phyloP scores from a whole-genome alignment of 208 protist genomes.

The Porcisia hertigi region DNA sequence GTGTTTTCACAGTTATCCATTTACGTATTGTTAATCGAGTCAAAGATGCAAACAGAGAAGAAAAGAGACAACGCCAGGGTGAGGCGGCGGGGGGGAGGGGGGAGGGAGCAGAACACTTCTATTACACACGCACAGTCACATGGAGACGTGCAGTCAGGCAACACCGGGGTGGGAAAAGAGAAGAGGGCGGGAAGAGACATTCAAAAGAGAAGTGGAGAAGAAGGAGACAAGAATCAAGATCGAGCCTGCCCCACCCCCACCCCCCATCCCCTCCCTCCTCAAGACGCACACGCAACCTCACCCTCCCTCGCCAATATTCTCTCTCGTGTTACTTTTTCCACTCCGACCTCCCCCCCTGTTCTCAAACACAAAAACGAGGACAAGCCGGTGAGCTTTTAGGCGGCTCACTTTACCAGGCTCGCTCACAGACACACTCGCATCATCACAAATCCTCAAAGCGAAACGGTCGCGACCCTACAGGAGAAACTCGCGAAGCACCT shows the following conservation, averaged over 20 bases:
- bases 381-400: too few species aligned
- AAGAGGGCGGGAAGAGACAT: conserved; percentile 12
- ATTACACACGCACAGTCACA: background rate
- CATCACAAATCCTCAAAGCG: too few species aligned
- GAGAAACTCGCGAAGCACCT: too few species aligned
- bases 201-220: conserved; percentile 7
- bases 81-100: background rate
- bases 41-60: background rate
- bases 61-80: too few species aligned
- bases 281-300: background rate
- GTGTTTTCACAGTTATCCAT: background rate
- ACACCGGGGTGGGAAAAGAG: background rate
- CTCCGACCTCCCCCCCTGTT: background rate
- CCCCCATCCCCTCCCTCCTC: background rate
- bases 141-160: background rate
- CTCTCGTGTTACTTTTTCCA: background rate
- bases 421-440: too few species aligned
- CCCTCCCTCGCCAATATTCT: background rate
- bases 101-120: too few species aligned
- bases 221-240: background rate
- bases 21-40: background rate
- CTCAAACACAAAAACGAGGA: background rate
- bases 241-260: too few species aligned
- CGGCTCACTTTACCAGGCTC: too few species aligned
- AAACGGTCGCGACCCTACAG: too few species aligned